Conservation (phyloP, 768 basidiomycete genomes). For the Boletus insuetus region DNA sequence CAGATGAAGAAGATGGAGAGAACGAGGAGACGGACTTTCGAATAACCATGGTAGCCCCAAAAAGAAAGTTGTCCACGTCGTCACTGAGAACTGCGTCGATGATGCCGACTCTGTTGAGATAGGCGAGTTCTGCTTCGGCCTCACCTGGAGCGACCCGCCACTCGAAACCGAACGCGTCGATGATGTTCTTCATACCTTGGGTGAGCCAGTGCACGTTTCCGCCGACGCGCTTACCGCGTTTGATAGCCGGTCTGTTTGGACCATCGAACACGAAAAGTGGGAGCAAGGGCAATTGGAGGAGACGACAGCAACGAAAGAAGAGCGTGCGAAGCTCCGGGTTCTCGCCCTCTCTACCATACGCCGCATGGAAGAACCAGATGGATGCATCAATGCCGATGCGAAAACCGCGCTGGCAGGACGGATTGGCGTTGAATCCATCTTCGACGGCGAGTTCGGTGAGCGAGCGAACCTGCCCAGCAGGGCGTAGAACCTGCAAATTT, state of each 20-base stretch:
- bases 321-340: slow-evolving; percentile 83
- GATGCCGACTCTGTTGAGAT: slow-evolving; percentile 74
- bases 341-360: slow-evolving; percentile 74
- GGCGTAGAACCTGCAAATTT: slow-evolving; percentile 54
- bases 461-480: slow-evolving; percentile 69
- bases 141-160: slow-evolving; percentile 87
- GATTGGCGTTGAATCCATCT: slow-evolving; percentile 72
- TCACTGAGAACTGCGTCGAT: slow-evolving; percentile 91
- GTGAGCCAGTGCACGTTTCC: slow-evolving; percentile 62
- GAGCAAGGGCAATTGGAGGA: slow-evolving; percentile 75
- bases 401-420: slow-evolving; percentile 63
- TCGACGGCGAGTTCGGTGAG: slow-evolving; percentile 71
- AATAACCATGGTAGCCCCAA: slow-evolving; percentile 80
- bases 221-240: slow-evolving; percentile 72
- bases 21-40: slow-evolving; percentile 58
- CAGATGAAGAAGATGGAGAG: neutral
- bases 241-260: slow-evolving; percentile 75
- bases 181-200: slow-evolving; percentile 74
- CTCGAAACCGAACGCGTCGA: slow-evolving; percentile 78
- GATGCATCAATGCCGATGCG: slow-evolving; percentile 85
- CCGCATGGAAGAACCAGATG: slow-evolving; percentile 75
- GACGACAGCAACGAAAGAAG: slow-evolving; percentile 80
- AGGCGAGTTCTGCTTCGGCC: slow-evolving; percentile 91
- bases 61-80: slow-evolving; percentile 90
- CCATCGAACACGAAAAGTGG: slow-evolving; percentile 94